Conservation (phyloP, 1,284 basidiomycete species). For the Peniophora sp. region DNA sequence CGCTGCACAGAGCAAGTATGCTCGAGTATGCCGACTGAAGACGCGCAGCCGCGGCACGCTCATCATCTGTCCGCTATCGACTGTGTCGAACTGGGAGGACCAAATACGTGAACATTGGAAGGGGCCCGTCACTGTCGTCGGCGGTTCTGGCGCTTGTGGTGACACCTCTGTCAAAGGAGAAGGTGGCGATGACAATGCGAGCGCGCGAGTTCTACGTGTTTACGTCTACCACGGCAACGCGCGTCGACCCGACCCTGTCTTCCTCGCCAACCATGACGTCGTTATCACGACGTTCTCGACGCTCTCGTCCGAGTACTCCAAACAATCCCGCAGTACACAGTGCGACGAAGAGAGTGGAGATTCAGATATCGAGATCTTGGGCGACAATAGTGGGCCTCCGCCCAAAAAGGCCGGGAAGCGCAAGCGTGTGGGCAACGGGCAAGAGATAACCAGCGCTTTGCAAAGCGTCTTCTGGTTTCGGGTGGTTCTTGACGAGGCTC, state of each 20-base stretch:
- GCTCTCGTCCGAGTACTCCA: slow-evolving; percentile 90
- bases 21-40: slow-evolving; percentile 67
- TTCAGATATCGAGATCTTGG: slow-evolving; percentile 64
- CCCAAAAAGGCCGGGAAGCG: slow-evolving; percentile 46
- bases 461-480: slow-evolving; percentile 98
- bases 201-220: slow-evolving; percentile 44
- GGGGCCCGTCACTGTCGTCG: slow-evolving; percentile 73
- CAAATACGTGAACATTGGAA: slow-evolving; percentile 96
- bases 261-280: slow-evolving; percentile 90
- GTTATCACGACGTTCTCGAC: slow-evolving; percentile 98
- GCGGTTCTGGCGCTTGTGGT: slow-evolving; percentile 48
- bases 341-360: slow-evolving; percentile 53
- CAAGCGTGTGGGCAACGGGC: slow-evolving; percentile 20
- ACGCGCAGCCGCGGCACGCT: slow-evolving; percentile 83
- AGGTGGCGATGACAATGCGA: slow-evolving; percentile 18
- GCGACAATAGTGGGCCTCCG: slow-evolving; percentile 36
- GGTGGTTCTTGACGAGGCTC: slow-evolving; percentile 96
- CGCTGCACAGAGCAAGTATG: slow-evolving; percentile 59
- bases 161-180: slow-evolving; percentile 18
- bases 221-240: slow-evolving; percentile 96
- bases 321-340: slow-evolving; percentile 65
- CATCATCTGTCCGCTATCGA: slow-evolving; percentile 95
- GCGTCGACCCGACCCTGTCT: slow-evolving; percentile 77
- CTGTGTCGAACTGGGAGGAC: slow-evolving; percentile 98
- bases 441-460: slow-evolving; percentile 76